phyloP scores from a whole-genome alignment of 2,329 filamentous ascomycete genomes.

The Elsinoe necatrix region DNA sequence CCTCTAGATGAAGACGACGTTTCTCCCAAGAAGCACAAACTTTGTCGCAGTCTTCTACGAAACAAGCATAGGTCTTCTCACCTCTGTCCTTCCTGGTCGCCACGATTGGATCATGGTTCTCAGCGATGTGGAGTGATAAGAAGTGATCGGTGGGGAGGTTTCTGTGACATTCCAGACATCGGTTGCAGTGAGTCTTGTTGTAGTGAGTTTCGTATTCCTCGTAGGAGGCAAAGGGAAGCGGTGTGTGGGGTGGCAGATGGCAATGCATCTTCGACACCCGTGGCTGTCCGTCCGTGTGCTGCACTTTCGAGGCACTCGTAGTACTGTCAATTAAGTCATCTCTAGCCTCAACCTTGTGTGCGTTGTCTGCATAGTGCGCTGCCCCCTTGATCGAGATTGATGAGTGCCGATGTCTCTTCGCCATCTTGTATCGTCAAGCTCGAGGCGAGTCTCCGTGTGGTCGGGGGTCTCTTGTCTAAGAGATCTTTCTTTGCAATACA shows the following conservation, averaged over 20 bases:
- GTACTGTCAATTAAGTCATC: neutral
- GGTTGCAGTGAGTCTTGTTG: slow-evolving; percentile 67
- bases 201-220: slow-evolving; percentile 85
- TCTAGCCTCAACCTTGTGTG: neutral
- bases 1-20: slow-evolving; percentile 77
- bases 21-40: slow-evolving; percentile 78
- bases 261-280: slow-evolving; percentile 59
- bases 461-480: too few relatives aligned
- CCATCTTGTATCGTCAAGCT: too few relatives aligned
- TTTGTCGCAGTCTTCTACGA: slow-evolving; percentile 78
- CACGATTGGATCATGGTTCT: slow-evolving; percentile 77
- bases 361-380: neutral
- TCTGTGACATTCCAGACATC: slow-evolving; percentile 69
- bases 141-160: slow-evolving; percentile 84
- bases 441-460: too few relatives aligned
- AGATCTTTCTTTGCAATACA: too few relatives aligned
- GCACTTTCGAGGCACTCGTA: slow-evolving; percentile 17
- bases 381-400: neutral
- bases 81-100: slow-evolving; percentile 66
- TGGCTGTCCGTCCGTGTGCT: slow-evolving; percentile 40
- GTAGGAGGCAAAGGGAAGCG: slow-evolving; percentile 63
- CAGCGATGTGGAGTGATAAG: slow-evolving; percentile 75
- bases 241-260: slow-evolving; percentile 69
- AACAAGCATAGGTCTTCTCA: slow-evolving; percentile 87
- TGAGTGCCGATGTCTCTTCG: slow-evolving; percentile 3